phyloP scores from a whole-genome alignment of 305 asterid genomes.

The Rubia tinctorum region DNA sequence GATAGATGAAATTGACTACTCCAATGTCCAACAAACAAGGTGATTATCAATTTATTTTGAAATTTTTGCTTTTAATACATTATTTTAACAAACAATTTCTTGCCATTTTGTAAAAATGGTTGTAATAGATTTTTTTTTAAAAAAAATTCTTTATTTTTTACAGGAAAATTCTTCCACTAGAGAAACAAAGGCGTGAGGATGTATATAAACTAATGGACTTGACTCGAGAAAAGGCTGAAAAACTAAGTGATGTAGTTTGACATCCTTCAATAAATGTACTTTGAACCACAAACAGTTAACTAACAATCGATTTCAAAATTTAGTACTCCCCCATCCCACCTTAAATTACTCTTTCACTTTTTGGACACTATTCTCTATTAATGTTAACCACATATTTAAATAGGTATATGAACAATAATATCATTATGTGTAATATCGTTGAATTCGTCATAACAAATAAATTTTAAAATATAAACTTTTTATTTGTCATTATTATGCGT shows the following conservation, averaged over 20 bases:
- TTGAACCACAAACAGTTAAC: neutral
- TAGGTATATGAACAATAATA: no score
- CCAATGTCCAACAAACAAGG: conserved; percentile 25
- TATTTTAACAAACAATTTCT: neutral
- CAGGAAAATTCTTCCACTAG: conserved; percentile 34
- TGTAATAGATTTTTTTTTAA: neutral
- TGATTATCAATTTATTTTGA: neutral
- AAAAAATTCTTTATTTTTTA: neutral
- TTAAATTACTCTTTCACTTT: no score
- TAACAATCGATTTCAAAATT: no score
- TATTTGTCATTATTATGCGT: no score
- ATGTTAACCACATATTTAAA: no score
- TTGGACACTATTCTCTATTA: no score
- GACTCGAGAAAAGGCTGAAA: neutral
- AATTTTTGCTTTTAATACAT: no score
- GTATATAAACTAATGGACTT: conserved; percentile 30
- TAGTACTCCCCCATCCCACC: no score
- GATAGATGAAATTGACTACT: conserved; percentile 32
- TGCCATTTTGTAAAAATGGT: neutral
- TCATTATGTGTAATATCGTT: no score
- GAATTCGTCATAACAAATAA: no score
- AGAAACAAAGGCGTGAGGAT: conserved; percentile 35
- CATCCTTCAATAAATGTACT: neutral
- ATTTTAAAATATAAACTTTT: no score
- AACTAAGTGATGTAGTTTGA: neutral